A percentile compares a stretch with the other conserved stretches of the same genome.
These are phyloP conservation scores for Myxozyma udenii DNA, from an alignment of 805 yeast genomes.

Conservation along the genomic window DNA sequence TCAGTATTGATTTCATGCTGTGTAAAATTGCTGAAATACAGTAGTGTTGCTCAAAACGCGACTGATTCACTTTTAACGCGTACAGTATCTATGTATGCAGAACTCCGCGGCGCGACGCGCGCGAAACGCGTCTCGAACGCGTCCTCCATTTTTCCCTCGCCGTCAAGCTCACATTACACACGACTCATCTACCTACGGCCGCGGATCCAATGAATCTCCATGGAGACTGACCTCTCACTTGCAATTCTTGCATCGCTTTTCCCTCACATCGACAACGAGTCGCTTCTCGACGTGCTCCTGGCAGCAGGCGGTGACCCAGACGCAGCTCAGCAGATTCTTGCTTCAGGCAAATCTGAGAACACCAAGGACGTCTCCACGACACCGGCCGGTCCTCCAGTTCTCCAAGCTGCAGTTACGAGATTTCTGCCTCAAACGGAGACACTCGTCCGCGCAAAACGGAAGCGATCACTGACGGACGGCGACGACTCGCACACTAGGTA, in stretches of 20 bases:
- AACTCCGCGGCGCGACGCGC: too few species aligned
- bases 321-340: not conserved
- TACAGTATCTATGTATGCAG: too few species aligned
- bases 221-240: constrained; percentile 21
- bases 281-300: constrained; percentile 19
- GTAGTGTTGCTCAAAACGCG: too few species aligned
- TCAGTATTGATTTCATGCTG: too few species aligned
- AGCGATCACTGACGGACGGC: constrained; percentile 13
- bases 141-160: too few species aligned
- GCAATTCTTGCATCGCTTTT: constrained; percentile 24
- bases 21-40: too few species aligned
- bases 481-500: not conserved
- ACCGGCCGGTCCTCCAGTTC: not conserved
- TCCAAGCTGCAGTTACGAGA: constrained; percentile 19
- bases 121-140: too few species aligned
- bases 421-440: constrained; percentile 3
- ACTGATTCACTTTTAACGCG: too few species aligned
- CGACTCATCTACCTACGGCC: too few species aligned
- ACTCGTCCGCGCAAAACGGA: constrained; percentile 8
- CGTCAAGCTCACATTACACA: too few species aligned
- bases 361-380: not conserved
- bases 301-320: constrained; percentile 16
- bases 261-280: constrained; percentile 30
- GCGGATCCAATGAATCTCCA: too few species aligned
- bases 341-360: not conserved